Conservation (phyloP, 805 yeast species). For the Wickerhamomyces canadensis region DNA sequence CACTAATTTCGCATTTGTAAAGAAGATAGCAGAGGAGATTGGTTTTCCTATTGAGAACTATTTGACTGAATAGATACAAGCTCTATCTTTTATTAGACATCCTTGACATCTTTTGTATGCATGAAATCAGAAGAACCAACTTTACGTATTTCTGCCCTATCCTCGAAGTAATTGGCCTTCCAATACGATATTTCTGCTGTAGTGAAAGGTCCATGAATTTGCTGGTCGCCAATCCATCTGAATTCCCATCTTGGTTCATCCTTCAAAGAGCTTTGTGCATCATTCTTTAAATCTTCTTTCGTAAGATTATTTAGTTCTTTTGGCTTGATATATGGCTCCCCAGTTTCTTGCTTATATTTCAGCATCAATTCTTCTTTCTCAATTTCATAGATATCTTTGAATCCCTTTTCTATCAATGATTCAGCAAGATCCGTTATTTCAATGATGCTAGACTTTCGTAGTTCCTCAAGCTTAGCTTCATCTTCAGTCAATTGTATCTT, state of each 20-base stretch:
- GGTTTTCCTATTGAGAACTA: conserved; percentile 63
- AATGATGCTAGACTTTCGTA: conserved; percentile 26
- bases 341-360: conserved; percentile 37
- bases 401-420: conserved; percentile 35
- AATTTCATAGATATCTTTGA: conserved; percentile 44
- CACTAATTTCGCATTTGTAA: conserved; percentile 60
- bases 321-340: conserved; percentile 28
- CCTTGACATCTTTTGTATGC: conserved; percentile 10
- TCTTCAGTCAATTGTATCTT: conserved; percentile 11
- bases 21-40: conserved; percentile 56
- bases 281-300: neutral
- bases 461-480: conserved; percentile 10
- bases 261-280: too few relatives aligned
- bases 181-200: conserved; percentile 44
- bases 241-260: conserved; percentile 41
- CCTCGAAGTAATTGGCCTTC: conserved; percentile 42
- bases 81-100: too few relatives aligned
- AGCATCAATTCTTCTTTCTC: conserved; percentile 52
- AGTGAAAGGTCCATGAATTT: conserved; percentile 47
- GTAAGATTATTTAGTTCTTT: conserved; percentile 14
- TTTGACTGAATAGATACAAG: conserved; percentile 34
- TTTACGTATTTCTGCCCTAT: conserved; percentile 36
- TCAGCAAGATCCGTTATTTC: conserved; percentile 46
- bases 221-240: conserved; percentile 38
- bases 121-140: conserved; percentile 14